phyloP scores from a whole-genome alignment of 2,329 filamentous ascomycete species.

The Fusarium virguliforme region DNA sequence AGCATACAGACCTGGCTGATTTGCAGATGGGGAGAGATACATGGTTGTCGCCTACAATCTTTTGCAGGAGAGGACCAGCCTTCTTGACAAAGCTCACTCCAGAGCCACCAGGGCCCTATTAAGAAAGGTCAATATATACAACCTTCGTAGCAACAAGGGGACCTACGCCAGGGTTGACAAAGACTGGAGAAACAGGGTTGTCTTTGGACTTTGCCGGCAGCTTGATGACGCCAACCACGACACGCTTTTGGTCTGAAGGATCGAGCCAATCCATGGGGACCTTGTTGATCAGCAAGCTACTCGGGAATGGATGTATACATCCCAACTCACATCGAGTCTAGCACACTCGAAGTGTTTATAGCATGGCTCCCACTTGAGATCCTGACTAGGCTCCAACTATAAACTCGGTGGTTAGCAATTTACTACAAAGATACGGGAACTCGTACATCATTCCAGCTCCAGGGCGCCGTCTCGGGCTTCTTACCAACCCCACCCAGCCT shows the following conservation, averaged over 20 bases:
- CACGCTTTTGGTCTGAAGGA: constrained; percentile 49
- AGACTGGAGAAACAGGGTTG: constrained; percentile 52
- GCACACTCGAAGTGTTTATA: constrained; percentile 56
- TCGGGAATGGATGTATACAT: neutral
- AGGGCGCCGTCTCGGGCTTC: constrained; percentile 31
- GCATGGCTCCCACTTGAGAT: constrained; percentile 54
- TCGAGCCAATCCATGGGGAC: constrained; percentile 58
- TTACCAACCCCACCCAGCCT: neutral
- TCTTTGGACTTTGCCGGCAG: constrained; percentile 53
- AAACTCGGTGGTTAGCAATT: neutral
- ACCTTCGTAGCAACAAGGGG: no score
- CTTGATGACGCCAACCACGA: constrained; percentile 54
- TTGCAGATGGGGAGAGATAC: constrained; percentile 50
- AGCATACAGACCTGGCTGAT: neutral
- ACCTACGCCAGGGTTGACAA: constrained; percentile 57
- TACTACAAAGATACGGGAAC: constrained; percentile 9
- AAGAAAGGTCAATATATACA: neutral
- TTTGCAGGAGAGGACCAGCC: constrained; percentile 57
- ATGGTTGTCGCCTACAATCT: constrained; percentile 64
- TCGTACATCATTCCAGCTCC: constrained; percentile 51
- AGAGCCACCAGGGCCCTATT: constrained; percentile 66
- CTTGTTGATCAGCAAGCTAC: constrained; percentile 36
- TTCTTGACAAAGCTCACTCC: constrained; percentile 57
- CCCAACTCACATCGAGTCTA: constrained; percentile 53
- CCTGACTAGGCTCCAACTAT: constrained; percentile 56